Percentiles rank a stretch among this genome's conserved stretches.
phyloP scores from a whole-genome alignment of 345 rosid genomes.

The Aurinia saxatilis region DNA sequence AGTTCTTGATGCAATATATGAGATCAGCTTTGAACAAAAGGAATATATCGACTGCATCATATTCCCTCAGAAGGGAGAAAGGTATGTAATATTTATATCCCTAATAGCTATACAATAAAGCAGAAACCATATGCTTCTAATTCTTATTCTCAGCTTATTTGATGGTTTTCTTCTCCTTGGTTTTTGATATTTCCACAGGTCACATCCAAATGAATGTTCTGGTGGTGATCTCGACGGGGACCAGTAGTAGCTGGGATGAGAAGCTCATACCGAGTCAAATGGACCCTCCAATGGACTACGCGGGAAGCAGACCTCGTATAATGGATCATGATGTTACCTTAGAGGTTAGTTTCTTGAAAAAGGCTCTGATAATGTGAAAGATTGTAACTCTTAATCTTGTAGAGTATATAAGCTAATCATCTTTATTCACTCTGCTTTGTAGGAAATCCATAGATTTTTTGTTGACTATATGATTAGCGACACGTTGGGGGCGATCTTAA shows the following conservation, averaged over 20 bases:
- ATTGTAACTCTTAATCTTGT: no score
- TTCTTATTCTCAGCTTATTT: neutral
- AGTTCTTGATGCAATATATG: slow-evolving; percentile 77
- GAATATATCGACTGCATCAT: slow-evolving; percentile 67
- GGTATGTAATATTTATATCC: slow-evolving; percentile 34
- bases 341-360: slow-evolving; percentile 40
- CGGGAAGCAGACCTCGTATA: slow-evolving; percentile 62
- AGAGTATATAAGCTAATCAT: neutral
- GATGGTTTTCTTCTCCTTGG: neutral
- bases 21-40: slow-evolving; percentile 53
- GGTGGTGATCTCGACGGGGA: slow-evolving; percentile 99
- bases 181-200: slow-evolving; percentile 40
- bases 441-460: slow-evolving; percentile 86
- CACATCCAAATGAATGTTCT: slow-evolving; percentile 97
- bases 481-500: slow-evolving; percentile 83
- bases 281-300: slow-evolving; percentile 84
- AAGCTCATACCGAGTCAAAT: slow-evolving; percentile 62
- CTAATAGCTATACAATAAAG: neutral
- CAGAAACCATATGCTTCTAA: slow-evolving; percentile 15
- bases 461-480: slow-evolving; percentile 90
- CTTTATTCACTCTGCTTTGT: slow-evolving; percentile 21
- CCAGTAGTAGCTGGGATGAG: slow-evolving; percentile 72
- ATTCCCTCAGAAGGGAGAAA: slow-evolving; percentile 78
- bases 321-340: slow-evolving; percentile 85
- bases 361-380: neutral